These are phyloP conservation scores for Populus nigra DNA, from an alignment of 345 rosid genomes.

Conservation along the genomic window DNA sequence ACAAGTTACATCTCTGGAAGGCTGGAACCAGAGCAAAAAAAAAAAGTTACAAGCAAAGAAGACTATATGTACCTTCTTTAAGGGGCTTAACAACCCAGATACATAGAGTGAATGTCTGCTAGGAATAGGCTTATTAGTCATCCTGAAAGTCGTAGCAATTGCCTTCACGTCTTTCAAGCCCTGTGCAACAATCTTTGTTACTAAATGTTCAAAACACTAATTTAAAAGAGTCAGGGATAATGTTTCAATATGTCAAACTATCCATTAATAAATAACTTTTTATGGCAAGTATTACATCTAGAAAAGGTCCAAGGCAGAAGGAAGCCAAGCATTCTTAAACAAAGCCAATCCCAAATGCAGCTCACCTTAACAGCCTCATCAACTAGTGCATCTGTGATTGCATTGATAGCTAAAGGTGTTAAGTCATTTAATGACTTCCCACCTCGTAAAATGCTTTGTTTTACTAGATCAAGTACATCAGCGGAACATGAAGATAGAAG, in stretches of 20 bases:
- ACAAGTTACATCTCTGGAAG: background rate
- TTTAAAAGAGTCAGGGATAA: background rate
- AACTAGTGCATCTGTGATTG: slow-evolving; percentile 64
- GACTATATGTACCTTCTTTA: slow-evolving; percentile 50
- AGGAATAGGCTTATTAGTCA: slow-evolving; percentile 94
- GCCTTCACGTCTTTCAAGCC: slow-evolving; percentile 85
- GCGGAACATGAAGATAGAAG: slow-evolving; percentile 69
- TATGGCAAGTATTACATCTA: background rate
- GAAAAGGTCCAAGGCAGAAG: background rate
- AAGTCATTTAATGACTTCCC: slow-evolving; percentile 58
- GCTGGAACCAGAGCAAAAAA: background rate
- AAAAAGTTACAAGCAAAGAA: slow-evolving; percentile 2
- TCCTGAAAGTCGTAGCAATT: slow-evolving; percentile 83
- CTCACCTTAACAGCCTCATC: slow-evolving; percentile 91
- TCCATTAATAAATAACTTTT: slow-evolving; percentile 6
- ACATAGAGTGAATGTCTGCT: slow-evolving; percentile 88
- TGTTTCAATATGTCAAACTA: background rate
- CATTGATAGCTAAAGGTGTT: slow-evolving; percentile 47
- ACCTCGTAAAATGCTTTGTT: slow-evolving; percentile 69
- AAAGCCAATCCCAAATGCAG: slow-evolving; percentile 6
- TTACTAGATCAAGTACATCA: slow-evolving; percentile 63
- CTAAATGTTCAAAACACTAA: background rate
- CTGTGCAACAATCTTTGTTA: slow-evolving; percentile 27
- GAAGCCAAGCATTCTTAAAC: slow-evolving; percentile 5
- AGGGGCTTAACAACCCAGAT: slow-evolving; percentile 66